phyloP scores from a whole-genome alignment of 345 rosid species.

The Hibiscus mutabilis region DNA sequence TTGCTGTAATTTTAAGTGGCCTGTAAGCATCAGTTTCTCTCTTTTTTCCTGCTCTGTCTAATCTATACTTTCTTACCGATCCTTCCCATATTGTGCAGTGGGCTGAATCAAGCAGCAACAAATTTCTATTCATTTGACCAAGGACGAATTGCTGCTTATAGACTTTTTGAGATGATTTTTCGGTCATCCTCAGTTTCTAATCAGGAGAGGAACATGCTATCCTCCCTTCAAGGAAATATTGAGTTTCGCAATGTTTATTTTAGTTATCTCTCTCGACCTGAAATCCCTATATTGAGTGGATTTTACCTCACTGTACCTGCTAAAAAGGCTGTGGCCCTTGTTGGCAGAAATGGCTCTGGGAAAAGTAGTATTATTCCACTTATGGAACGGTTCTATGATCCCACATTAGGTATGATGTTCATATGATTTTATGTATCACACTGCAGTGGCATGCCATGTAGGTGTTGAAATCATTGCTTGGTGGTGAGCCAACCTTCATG shows the following conservation, averaged over 20 bases:
- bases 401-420: slow-evolving; percentile 70
- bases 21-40: not conserved
- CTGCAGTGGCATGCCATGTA: not conserved
- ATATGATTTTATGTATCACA: slow-evolving; percentile 4
- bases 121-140: slow-evolving; percentile 98
- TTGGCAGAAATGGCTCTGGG: slow-evolving; percentile 63
- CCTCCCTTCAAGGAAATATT: slow-evolving; percentile 76
- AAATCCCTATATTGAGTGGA: slow-evolving; percentile 94
- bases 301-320: slow-evolving; percentile 97
- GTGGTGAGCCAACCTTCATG: not conserved
- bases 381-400: slow-evolving; percentile 99
- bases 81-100: slow-evolving; percentile 37
- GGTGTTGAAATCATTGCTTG: slow-evolving; percentile 9
- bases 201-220: slow-evolving; percentile 59
- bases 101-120: slow-evolving; percentile 97
- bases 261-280: slow-evolving; percentile 93
- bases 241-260: slow-evolving; percentile 97
- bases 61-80: slow-evolving; percentile 4
- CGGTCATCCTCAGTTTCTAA: slow-evolving; percentile 70
- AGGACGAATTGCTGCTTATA: slow-evolving; percentile 95
- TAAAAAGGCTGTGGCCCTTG: slow-evolving; percentile 74
- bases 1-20: not conserved
- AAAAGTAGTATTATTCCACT: slow-evolving; percentile 96
- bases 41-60: not conserved
- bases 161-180: slow-evolving; percentile 98